Base-by-base conservation (phyloP, 2,329 filamentous ascomycete species). In the Talaromyces sp. region DNA sequence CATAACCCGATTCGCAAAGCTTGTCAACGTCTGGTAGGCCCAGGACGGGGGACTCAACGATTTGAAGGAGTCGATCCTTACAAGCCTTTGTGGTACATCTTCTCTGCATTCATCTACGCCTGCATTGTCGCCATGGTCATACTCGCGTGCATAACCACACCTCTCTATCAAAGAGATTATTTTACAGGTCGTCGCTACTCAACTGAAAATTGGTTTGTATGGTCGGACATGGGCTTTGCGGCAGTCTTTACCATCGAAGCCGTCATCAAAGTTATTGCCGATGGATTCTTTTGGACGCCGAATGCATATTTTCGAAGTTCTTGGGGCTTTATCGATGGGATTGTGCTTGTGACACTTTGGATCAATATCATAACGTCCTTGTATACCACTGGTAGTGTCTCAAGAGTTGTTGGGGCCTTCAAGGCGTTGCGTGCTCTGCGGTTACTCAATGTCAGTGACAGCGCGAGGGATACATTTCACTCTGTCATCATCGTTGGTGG, bases 51-150 rank as follows among this genome's bases (percentile, higher is more conserved):
- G 7, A 84, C 81, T 51, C 89, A 95, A 72, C 88, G 94, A 51
- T 89, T 96, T 64, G 91, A 97, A 73, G 94, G 94, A 14, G 86
- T 95, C 0, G 87, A 92, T 62, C 94, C 94, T 0, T 93, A 94
- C 66, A 92, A 91, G 65, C 85, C 90, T 4, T 82, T 94, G 9
- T 99, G 94, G 92, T 97, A 96, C 71, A 80, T 85, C 0, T 96
- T 97, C 72, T 97, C 94, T 0, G 91, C 91, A 3, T 89, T 99
- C 68, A 90, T 97, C 59, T 99, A 99, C 72, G 87, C 89, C 26
- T 89, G 91, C 14, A 97, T 99, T 64, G 90, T 97, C 48, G 90
- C 91, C 56, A 99, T 99, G 95, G 94, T 99, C n/a, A 77, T 97
- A 51, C 83, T 99, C 56, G 94, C 94, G 31, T 99, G 93, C 70